Evolutionary conservation across 179 eudicot genomes (phyloP).

Genomic region (Drosera spatulata): DNA sequence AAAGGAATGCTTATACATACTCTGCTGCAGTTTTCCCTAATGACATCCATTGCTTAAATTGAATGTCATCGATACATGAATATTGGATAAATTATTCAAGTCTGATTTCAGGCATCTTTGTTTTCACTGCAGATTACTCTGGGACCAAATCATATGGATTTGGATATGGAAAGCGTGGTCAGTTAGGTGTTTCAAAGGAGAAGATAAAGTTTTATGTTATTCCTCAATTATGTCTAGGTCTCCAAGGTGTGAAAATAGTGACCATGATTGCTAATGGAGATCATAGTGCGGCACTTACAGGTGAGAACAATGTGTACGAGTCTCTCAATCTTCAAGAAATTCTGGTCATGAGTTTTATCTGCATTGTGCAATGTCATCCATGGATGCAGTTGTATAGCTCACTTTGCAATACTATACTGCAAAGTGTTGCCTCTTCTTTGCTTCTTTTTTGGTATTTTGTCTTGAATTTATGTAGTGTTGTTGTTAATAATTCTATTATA

Average conservation of each 20-base stretch:
- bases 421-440: background rate
- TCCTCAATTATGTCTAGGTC: constrained; percentile 50
- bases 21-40: background rate
- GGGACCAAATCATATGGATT: constrained; percentile 56
- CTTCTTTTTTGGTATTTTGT: background rate
- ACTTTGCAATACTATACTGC: background rate
- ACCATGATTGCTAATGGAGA: constrained; percentile 77
- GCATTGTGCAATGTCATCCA: too few species aligned
- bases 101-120: too few species aligned
- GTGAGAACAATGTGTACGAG: constrained; percentile 22
- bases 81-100: too few species aligned
- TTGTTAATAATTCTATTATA: background rate
- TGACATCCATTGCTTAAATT: too few species aligned
- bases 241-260: constrained; percentile 29
- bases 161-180: constrained; percentile 90
- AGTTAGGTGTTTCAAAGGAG: constrained; percentile 60
- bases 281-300: constrained; percentile 79
- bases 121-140: constrained; percentile 13
- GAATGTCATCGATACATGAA: too few species aligned
- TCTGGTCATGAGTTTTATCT: too few species aligned
- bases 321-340: too few species aligned
- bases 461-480: constrained; percentile 2
- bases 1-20: background rate
- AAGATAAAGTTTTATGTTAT: constrained; percentile 30
- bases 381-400: background rate